Evolutionary conservation across 768 basidiomycete species (phyloP), one percentile per base, ranked within the genome.

Genomic region (Multifurca ochricompacta): DNA sequence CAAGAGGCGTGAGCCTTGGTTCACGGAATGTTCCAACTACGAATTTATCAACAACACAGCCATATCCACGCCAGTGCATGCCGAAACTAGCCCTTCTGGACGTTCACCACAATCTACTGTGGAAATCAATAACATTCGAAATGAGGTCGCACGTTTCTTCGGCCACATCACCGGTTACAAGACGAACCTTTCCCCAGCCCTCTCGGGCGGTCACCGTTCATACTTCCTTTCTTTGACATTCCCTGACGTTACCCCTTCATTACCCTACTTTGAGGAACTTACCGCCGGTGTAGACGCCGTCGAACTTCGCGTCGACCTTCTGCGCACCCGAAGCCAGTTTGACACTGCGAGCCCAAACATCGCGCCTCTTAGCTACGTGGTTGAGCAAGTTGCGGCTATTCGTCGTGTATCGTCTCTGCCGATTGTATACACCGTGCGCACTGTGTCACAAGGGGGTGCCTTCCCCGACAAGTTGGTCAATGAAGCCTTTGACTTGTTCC

Each of bases 161-260:
- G 74, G 75, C 30, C 91, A 96, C 67, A 77, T 98, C 53, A 83
- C 86, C 0, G 90, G 91, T 0, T 69, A 78, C 36, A 69, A 74
- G 30, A 77, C 81, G 2, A 96, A 94, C 62, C 65, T 82, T 21
- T 75, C 80, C 0, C 66, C 72, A 2, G 84, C 81, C 61, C 65
- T 84, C 21, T 68, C 64, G 1, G 63, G 66, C 7, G 81, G 78
- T 6, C 71, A 74, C 21, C 79, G 87, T n/a, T 89, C 92, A 0
- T 91, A 92, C 71, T 98, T 98, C 77, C 76, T 98, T 36, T 85
- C 86, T 8, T 74, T 99, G 53, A 96, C 95, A 0, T 94, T 91
- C 70, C 91, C 95, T 1, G 91, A 96, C 65, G 66, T 96, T 59
- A 81, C 76, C 0, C 79, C 80, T 4, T 84, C 86, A 0, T 73